Evolutionary conservation across 1,284 basidiomycete genomes (phyloP).

Genomic region (Cryptococcus jaspeensis): DNA sequence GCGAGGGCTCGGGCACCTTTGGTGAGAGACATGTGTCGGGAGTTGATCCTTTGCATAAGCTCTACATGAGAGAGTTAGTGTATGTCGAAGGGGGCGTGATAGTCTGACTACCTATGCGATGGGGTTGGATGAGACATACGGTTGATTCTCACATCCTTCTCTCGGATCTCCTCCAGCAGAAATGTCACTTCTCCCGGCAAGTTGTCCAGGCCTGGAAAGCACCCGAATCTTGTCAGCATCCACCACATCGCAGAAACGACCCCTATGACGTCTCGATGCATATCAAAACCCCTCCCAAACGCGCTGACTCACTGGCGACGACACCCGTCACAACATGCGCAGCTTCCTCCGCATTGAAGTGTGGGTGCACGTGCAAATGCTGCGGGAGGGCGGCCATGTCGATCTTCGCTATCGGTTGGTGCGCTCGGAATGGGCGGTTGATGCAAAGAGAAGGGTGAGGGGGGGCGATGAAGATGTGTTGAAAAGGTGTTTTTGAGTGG

Average conservation of each 20-base stretch:
- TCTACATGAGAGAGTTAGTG: slow-evolving; percentile 18
- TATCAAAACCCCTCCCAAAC: too few relatives aligned
- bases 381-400: slow-evolving; percentile 13
- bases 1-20: slow-evolving; percentile 28
- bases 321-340: slow-evolving; percentile 67
- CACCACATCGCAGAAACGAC: not conserved
- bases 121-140: slow-evolving; percentile 26
- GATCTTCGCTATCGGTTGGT: not conserved
- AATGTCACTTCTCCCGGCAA: slow-evolving; percentile 69
- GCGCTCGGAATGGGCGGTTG: not conserved
- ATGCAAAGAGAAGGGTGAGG: not conserved
- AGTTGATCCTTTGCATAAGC: slow-evolving; percentile 40
- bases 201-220: slow-evolving; percentile 65
- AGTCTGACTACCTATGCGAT: too few relatives aligned
- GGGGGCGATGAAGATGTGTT: not conserved
- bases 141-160: slow-evolving; percentile 51
- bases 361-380: slow-evolving; percentile 34
- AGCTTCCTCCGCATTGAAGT: slow-evolving; percentile 62
- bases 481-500: not conserved
- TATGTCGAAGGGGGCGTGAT: not conserved
- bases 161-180: slow-evolving; percentile 66
- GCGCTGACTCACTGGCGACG: slow-evolving; percentile 60
- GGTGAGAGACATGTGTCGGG: slow-evolving; percentile 40
- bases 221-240: not conserved
- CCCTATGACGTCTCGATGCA: too few relatives aligned